Evolutionary conservation across 257 asterid species (phyloP).

Genomic region (Sherardia arvensis): DNA sequence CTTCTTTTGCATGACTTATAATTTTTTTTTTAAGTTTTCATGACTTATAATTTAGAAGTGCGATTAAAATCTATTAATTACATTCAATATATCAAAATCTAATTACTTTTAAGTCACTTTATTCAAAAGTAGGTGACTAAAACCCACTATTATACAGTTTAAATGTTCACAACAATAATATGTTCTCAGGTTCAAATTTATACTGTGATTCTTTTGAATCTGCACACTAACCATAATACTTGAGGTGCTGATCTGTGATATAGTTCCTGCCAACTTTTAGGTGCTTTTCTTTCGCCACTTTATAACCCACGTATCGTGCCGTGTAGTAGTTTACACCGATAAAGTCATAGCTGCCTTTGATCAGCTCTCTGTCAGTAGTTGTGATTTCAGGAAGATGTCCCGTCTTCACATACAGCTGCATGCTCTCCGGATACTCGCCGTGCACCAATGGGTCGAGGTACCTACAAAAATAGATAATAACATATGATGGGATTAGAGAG

Average conservation of each 20-base stretch:
- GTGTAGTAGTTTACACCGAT: slow-evolving; percentile 8
- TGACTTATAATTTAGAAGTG: too few relatives aligned
- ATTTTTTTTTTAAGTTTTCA: too few relatives aligned
- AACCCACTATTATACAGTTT: too few relatives aligned
- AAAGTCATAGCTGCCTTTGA: background rate
- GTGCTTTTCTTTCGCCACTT: background rate
- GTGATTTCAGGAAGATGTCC: background rate
- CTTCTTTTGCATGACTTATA: too few relatives aligned
- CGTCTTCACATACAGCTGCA: background rate
- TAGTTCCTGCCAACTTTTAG: background rate
- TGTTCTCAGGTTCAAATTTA: too few relatives aligned
- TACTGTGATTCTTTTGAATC: too few relatives aligned
- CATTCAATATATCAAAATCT: too few relatives aligned
- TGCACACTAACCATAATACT: background rate
- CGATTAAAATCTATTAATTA: too few relatives aligned
- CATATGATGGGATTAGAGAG: too few relatives aligned
- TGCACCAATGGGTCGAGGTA: background rate
- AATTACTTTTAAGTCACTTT: too few relatives aligned
- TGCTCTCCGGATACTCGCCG: background rate
- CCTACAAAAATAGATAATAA: background rate
- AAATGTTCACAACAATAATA: too few relatives aligned
- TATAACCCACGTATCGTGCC: background rate
- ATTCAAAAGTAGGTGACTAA: too few relatives aligned
- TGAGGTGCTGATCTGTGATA: background rate
- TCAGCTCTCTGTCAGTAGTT: background rate